Evolutionary conservation across 2,329 filamentous ascomycete genomes (phyloP).

Genomic region (Parascedosporium putredinis): DNA sequence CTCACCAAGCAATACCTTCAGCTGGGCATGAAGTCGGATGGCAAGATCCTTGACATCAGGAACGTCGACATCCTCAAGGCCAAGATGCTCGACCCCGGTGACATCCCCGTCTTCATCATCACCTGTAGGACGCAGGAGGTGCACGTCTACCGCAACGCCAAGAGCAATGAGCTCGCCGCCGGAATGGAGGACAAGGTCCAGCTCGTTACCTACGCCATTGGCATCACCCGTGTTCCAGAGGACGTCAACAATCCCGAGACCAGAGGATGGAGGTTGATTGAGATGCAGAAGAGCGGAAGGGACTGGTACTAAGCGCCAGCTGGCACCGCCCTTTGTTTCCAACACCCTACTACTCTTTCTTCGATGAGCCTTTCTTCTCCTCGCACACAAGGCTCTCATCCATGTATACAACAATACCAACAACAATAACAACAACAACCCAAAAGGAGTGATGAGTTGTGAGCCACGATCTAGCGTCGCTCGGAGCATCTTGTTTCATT

Average conservation of each 20-base stretch:
- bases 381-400: conserved; percentile 3
- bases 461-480: neutral
- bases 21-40: conserved; percentile 86
- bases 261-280: conserved; percentile 91
- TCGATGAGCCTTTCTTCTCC: neutral
- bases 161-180: conserved; percentile 79
- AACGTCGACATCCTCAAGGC: conserved; percentile 82
- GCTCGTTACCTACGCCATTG: conserved; percentile 95
- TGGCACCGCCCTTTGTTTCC: neutral
- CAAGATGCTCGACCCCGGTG: conserved; percentile 71
- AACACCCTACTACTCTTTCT: neutral
- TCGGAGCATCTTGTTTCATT: conserved; percentile 1
- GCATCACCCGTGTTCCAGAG: conserved; percentile 84
- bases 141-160: conserved; percentile 89
- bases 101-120: conserved; percentile 92
- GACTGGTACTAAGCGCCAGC: conserved; percentile 54
- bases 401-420: too few species aligned
- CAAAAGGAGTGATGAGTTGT: neutral
- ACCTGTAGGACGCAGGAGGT: conserved; percentile 96
- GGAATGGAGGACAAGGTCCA: conserved; percentile 99
- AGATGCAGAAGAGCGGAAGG: conserved; percentile 94
- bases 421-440: neutral
- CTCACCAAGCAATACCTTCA: conserved; percentile 92
- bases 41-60: conserved; percentile 87
- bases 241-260: conserved; percentile 97